Base-by-base conservation (phyloP, 169 alveolate genomes). In the Babesia divergens region DNA sequence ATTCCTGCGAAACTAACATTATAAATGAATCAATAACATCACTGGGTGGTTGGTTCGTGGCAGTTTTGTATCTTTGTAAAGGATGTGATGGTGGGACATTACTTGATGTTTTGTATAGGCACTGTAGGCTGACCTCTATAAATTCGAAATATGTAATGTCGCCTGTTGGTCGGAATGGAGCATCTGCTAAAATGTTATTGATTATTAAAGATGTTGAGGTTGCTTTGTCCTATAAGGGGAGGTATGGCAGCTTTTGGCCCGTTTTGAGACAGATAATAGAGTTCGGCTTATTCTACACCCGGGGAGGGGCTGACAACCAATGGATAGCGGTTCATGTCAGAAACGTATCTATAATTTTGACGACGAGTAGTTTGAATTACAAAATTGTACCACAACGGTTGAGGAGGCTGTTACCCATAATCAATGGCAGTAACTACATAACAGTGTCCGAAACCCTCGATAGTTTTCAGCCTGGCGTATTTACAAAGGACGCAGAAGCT, bases 311-410 rank as follows among this genome's bases (percentile, higher is more conserved):
- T 7, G 68, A 37, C 4, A 16, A 9, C 1, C 13, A 44, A 11
- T 58, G 68, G 68, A 58, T 40, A 58, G 42, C 51, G 3, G 52
- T 58, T 5, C 38, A 38, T 22, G 13, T 58, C 6, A 35, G 42
- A 18, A 29, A 58, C 29, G 29, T 58, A 38, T 58, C 53, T 3
- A 58, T 58, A 40, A 35, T 31, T 0, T 4, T 58, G 4, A 38
- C 35, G 32, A 58, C 68, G n/a, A 35, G 24, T 13, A 22, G 28
- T 22, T 16, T 13, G 28, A 18, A 24, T 5, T n/a, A 5, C 24
- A 22, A 6, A 1, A 28, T 7, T 37, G 5, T 35, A 0, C 68
- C 68, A 7, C 51, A 58, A 13, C 51, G 68, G 2, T 22, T 58
- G n/a, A 58, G 53, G 68, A 20, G 53, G 32, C 7, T 40, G 9